A percentile compares a stretch with the other conserved stretches of the same genome.
These are phyloP conservation scores for Neurospora sublineolata DNA, from an alignment of 495 filamentous ascomycete genomes.

Conservation along the genomic window DNA sequence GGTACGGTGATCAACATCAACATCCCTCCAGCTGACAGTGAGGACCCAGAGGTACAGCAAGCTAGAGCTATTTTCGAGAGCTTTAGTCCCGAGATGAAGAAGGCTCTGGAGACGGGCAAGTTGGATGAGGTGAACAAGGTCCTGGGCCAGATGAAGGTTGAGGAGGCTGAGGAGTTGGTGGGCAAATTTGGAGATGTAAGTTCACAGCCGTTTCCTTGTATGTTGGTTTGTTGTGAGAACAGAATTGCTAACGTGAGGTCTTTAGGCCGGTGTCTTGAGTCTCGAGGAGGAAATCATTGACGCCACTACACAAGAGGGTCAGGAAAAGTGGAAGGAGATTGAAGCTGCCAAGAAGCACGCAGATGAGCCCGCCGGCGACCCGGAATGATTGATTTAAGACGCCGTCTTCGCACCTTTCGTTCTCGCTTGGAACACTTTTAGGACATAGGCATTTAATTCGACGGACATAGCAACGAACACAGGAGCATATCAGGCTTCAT, in stretches of 20 bases:
- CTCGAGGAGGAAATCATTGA: slow-evolving; percentile 89
- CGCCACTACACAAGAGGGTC: slow-evolving; percentile 85
- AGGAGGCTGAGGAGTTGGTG: slow-evolving; percentile 86
- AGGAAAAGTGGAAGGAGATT: slow-evolving; percentile 63
- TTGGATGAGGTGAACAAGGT: slow-evolving; percentile 95
- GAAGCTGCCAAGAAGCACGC: slow-evolving; percentile 41
- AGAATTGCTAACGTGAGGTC: slow-evolving; percentile 2
- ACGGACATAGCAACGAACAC: neutral
- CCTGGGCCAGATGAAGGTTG: slow-evolving; percentile 78
- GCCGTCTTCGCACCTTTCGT: neutral
- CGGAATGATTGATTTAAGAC: slow-evolving; percentile 15
- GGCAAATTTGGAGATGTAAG: slow-evolving; percentile 64
- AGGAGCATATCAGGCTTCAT: neutral
- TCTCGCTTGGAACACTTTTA: neutral
- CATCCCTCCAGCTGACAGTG: slow-evolving; percentile 54
- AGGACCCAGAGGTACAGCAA: slow-evolving; percentile 52
- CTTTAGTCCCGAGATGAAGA: slow-evolving; percentile 69
- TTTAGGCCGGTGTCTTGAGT: slow-evolving; percentile 73
- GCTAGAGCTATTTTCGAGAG: slow-evolving; percentile 67
- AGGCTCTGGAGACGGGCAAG: slow-evolving; percentile 71
- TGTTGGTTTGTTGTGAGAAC: neutral
- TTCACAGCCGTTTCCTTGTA: slow-evolving; percentile 1
- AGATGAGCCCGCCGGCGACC: slow-evolving; percentile 19
- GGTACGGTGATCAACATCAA: slow-evolving; percentile 85
- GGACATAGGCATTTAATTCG: neutral